Base-by-base conservation (phyloP, 2,329 filamentous ascomycete species). In the Aureobasidium sp. region DNA sequence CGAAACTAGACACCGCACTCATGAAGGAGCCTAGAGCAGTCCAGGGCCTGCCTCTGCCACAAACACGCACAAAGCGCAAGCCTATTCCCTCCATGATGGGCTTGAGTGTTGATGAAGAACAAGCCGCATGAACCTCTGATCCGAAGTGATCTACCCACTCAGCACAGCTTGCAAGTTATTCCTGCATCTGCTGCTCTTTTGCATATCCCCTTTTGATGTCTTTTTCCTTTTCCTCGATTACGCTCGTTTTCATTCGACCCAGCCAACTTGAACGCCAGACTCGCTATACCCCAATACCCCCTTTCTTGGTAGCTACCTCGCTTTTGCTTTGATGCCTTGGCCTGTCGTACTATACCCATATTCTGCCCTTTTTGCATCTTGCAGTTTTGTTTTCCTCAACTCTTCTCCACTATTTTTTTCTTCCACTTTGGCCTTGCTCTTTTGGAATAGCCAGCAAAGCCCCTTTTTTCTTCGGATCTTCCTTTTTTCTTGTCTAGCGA, bases 21-120 rank as follows among this genome's bases (percentile, higher is more conserved):
- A 96, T 97, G 91, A 90, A 91, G 73, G 92, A 97, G 75, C 92
- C 92, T 34, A 84, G 92, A 63, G 86, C 90, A 65, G 93, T 96
- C 42, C 91, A 96, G 73, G 92, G 92, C 39, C 86, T 91, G n/a
- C 91, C 91, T 31, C 76, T 83, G 63, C 79, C 80, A 57, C 73
- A 75, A 64, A 73, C 73, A n/a, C 76, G 79, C 66, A 77, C 79
- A 27, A 76, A 76, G 61, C 72, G 79, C 39, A 81, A 80, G 68
- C 78, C 79, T 2, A 78, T 80, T 52, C 78, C 79, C 22, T 73
- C 70, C 27, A 74, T 75, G 73, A 66, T 76, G 34, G 69, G 68
- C 9, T 55, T 69, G 8, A 60, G 57, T n/a, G 57, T 49, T 12
- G 57, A 60, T n/a, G 55, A 58, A 48, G 55, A 48, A 29, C 15